A percentile compares a stretch with the other conserved stretches of the same genome.
Evolutionary conservation across 768 basidiomycete species (phyloP).

Genomic region (Collybia sp.): DNA sequence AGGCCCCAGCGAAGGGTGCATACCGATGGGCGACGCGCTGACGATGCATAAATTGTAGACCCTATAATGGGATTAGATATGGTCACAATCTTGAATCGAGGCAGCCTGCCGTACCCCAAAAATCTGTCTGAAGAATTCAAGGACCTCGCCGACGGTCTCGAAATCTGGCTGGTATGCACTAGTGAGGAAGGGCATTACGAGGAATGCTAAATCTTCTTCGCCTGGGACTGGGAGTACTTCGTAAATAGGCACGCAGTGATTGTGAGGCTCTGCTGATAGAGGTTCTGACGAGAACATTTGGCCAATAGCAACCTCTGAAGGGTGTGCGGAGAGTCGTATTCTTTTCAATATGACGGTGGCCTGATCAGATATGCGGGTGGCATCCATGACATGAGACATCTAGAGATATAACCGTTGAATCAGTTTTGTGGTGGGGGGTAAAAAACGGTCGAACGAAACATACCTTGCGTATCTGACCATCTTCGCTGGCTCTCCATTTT

Average conservation of each 20-base stretch:
- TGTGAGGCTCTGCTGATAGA: constrained; percentile 15
- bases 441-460: not conserved
- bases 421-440: too few species aligned
- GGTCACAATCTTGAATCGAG: too few species aligned
- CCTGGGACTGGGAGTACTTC: constrained; percentile 14
- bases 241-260: constrained; percentile 30
- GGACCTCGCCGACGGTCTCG: constrained; percentile 24
- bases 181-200: constrained; percentile 25
- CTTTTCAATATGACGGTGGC: constrained; percentile 24
- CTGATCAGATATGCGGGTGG: constrained; percentile 23
- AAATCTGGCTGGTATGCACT: constrained; percentile 14
- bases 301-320: constrained; percentile 25
- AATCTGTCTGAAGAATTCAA: constrained; percentile 23
- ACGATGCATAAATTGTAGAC: constrained; percentile 26
- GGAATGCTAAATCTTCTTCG: constrained; percentile 10
- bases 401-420: not conserved
- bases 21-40: constrained; percentile 19
- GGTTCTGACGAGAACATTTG: constrained; percentile 13
- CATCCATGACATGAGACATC: constrained; percentile 20
- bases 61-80: constrained; percentile 10
- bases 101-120: constrained; percentile 13
- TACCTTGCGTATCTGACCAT: not conserved
- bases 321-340: constrained; percentile 8
- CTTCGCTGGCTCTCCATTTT: not conserved
- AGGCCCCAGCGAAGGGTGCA: not conserved